A percentile compares a stretch with the other conserved stretches of the same genome.
phyloP scores from a whole-genome alignment of 371 early-diverging fungal genomes.

The Capillidium rhysosporum region DNA sequence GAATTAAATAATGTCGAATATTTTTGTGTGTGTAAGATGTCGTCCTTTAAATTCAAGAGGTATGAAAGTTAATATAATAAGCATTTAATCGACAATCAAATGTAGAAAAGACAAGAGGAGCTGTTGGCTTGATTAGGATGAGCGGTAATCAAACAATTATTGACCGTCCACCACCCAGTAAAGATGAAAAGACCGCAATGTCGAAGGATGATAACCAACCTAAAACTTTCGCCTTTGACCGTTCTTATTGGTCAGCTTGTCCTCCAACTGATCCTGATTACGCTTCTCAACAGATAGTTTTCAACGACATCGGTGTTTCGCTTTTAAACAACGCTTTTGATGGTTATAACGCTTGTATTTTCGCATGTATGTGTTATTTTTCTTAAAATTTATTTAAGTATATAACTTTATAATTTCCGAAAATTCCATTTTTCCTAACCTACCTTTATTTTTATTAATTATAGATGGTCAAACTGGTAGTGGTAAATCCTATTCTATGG shows the following conservation, averaged over 20 bases:
- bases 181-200: constrained; percentile 8
- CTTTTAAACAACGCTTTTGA: constrained; percentile 68
- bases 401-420: neutral
- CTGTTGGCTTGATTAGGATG: constrained; percentile 40
- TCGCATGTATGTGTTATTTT: constrained; percentile 40
- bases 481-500: constrained; percentile 73
- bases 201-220: constrained; percentile 16
- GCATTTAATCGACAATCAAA: neutral
- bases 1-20: constrained; percentile 24
- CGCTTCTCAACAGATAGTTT: constrained; percentile 58
- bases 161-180: constrained; percentile 22
- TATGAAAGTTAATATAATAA: constrained; percentile 9
- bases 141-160: constrained; percentile 47
- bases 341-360: constrained; percentile 75
- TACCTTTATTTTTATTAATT: neutral
- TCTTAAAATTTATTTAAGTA: neutral
- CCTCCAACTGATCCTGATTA: constrained; percentile 35
- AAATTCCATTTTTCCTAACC: neutral
- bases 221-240: constrained; percentile 57
- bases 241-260: constrained; percentile 58
- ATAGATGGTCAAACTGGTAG: constrained; percentile 73
- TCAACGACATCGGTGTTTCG: constrained; percentile 48
- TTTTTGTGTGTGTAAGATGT: constrained; percentile 60
- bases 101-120: constrained; percentile 36
- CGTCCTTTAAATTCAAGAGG: constrained; percentile 56